Conservation (phyloP, 345 rosid species). For the Syzygium aqueum region DNA sequence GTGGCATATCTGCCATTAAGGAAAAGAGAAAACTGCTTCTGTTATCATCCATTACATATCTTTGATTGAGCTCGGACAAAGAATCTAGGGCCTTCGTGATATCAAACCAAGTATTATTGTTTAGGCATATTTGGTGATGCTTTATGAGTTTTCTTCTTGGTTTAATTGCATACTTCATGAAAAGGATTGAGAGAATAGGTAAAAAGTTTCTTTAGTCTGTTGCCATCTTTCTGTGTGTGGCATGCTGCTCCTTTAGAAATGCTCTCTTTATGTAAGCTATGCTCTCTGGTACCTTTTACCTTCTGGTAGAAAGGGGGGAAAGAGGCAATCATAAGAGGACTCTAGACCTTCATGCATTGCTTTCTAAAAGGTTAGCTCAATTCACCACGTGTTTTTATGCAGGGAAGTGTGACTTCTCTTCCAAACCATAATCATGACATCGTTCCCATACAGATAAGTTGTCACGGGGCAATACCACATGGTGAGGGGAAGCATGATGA, state of each 20-base stretch:
- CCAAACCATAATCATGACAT: slow-evolving; percentile 45
- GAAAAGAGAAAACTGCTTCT: background rate
- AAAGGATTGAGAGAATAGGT: background rate
- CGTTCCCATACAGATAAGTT: slow-evolving; percentile 53
- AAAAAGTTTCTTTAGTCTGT: background rate
- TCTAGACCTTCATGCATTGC: background rate
- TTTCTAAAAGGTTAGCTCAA: background rate
- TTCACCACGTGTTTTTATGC: slow-evolving; percentile 10
- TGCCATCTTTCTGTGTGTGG: background rate
- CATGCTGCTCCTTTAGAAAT: background rate
- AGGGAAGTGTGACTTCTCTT: slow-evolving; percentile 58
- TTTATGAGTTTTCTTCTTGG: background rate
- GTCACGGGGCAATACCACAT: slow-evolving; percentile 19
- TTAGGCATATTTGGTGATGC: background rate
- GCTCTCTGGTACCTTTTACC: background rate
- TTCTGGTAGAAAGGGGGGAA: background rate
- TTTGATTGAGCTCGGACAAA: background rate
- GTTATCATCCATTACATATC: background rate
- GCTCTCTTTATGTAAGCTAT: background rate
- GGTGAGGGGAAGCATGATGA: slow-evolving; percentile 16
- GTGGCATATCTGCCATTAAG: background rate
- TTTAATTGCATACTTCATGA: background rate
- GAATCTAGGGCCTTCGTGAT: background rate
- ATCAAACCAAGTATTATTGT: background rate
- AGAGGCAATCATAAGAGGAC: background rate